These are phyloP conservation scores for Syzygium malaccense DNA, from an alignment of 441 rosid species.

Conservation along the genomic window DNA sequence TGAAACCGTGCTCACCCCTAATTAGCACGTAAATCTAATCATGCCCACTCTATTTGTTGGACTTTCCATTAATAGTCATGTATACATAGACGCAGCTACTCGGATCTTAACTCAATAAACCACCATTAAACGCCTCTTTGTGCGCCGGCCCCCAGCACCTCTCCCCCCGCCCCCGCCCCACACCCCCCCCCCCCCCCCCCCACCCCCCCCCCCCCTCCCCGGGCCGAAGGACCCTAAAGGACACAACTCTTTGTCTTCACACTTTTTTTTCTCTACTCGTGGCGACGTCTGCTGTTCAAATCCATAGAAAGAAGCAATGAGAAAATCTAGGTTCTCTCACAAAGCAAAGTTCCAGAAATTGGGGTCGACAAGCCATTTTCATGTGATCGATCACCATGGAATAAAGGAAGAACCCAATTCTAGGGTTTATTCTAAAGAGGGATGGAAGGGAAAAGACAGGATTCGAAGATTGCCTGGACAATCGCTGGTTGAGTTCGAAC, in stretches of 20 bases:
- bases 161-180: no score
- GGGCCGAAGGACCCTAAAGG: background rate
- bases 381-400: background rate
- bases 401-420: background rate
- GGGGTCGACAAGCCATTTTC: background rate
- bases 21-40: background rate
- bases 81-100: background rate
- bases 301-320: background rate
- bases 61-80: background rate
- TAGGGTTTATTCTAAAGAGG: slow-evolving; percentile 14
- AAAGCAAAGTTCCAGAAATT: background rate
- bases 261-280: background rate
- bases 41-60: background rate
- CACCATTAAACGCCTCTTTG: background rate
- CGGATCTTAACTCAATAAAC: background rate
- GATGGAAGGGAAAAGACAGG: slow-evolving; percentile 44
- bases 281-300: background rate
- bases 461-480: slow-evolving; percentile 57
- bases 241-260: background rate
- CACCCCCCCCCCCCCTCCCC: no score
- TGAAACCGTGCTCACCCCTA: no score
- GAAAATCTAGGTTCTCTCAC: background rate
- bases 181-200: no score
- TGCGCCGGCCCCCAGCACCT: no score
- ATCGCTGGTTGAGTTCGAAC: slow-evolving; percentile 41